Conservation (phyloP, 1,284 basidiomycete species). For the Sparassis latifolia region DNA sequence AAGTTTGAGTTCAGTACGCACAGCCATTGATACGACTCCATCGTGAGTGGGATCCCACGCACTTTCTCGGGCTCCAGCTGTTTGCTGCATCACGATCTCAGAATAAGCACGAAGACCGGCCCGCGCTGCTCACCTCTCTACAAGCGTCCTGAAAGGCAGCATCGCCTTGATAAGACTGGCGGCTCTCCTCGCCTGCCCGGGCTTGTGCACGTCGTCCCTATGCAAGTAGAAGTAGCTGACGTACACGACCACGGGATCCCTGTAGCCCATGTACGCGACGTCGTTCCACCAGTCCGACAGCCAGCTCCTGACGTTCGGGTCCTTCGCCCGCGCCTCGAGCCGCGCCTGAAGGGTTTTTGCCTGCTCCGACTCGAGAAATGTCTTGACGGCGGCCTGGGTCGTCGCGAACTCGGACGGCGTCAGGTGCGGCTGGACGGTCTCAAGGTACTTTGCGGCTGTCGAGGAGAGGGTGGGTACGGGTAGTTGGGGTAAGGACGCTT, state of each 20-base stretch:
- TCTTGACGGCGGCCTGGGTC: constrained; percentile 56
- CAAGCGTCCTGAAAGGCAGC: constrained; percentile 76
- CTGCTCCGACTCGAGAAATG: constrained; percentile 68
- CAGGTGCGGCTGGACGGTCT: constrained; percentile 73
- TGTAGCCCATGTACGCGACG: constrained; percentile 77
- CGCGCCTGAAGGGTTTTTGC: constrained; percentile 77
- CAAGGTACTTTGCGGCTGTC: constrained; percentile 83
- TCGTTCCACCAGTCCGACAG: constrained; percentile 98
- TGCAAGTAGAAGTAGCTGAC: constrained; percentile 97
- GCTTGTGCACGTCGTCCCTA: constrained; percentile 55
- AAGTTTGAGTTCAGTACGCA: constrained; percentile 29
- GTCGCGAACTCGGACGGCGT: constrained; percentile 53
- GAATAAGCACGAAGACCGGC: not conserved
- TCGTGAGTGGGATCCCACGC: constrained; percentile 79
- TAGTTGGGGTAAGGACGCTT: constrained; percentile 74
- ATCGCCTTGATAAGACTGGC: constrained; percentile 80
- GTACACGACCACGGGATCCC: constrained; percentile 89
- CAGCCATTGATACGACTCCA: constrained; percentile 94
- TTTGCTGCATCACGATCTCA: constrained; percentile 43
- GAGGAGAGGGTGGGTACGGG: constrained; percentile 81
- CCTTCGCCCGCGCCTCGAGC: constrained; percentile 67
- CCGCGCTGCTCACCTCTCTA: constrained; percentile 58
- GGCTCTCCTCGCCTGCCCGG: constrained; percentile 61
- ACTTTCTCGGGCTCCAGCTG: constrained; percentile 88
- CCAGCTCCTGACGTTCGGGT: constrained; percentile 72